phyloP scores from a whole-genome alignment of 176 grass and related monocot species.

The Dendrocalamus sinicus region DNA sequence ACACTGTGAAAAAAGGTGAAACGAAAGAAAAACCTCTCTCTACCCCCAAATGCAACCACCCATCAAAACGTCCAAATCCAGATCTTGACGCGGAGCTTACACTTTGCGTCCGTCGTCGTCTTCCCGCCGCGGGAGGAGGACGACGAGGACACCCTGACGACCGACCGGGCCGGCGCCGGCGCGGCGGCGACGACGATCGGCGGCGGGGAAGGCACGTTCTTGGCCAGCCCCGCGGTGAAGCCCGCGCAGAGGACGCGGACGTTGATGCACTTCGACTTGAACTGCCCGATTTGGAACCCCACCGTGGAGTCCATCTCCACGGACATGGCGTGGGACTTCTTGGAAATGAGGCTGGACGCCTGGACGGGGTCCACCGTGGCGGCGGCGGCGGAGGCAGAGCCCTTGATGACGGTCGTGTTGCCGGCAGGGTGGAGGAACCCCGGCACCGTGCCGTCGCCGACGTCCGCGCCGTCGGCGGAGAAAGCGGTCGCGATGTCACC shows the following conservation, averaged over 20 bases:
- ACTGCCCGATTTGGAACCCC: conserved; percentile 75
- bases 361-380: conserved; percentile 63
- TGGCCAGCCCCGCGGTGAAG: conserved; percentile 55
- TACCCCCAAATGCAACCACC: conserved; percentile 4
- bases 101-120: conserved; percentile 65
- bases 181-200: conserved; percentile 43
- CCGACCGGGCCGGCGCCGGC: conserved; percentile 41
- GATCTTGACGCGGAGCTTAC: conserved; percentile 90
- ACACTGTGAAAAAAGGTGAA: conserved; percentile 48
- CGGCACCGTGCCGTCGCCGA: conserved; percentile 71
- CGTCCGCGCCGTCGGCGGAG: conserved; percentile 47
- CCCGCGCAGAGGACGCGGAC: conserved; percentile 73
- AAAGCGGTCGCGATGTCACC: conserved; percentile 72
- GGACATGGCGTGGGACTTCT: conserved; percentile 53
- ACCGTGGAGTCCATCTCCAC: conserved; percentile 78
- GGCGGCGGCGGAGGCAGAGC: conserved; percentile 38
- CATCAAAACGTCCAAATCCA: conserved; percentile 93
- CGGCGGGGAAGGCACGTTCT: conserved; percentile 53
- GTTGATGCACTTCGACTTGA: conserved; percentile 73
- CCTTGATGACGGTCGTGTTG: conserved; percentile 80
- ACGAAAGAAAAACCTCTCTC: conserved; percentile 34
- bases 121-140: not conserved
- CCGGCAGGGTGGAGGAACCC: conserved; percentile 70
- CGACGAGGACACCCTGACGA: not conserved
- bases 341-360: conserved; percentile 70